These are phyloP conservation scores for Mycena filopes DNA, from an alignment of 768 basidiomycete species.

Conservation along the genomic window DNA sequence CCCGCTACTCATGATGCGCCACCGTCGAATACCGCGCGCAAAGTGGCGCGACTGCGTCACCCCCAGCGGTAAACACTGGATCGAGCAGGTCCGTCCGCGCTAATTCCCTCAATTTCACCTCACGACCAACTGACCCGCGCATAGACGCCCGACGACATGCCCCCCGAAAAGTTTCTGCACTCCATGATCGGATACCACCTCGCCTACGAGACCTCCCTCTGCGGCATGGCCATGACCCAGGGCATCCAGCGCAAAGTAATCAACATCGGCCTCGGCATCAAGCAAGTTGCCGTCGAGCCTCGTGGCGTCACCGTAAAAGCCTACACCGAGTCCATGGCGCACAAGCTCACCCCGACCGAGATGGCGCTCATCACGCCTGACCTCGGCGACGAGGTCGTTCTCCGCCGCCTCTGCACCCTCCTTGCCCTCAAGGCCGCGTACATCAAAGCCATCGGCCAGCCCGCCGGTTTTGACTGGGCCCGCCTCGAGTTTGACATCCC, in stretches of 20 bases:
- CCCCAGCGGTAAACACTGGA: conserved; percentile 80
- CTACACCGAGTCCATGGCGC: conserved; percentile 79
- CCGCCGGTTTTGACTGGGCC: conserved; percentile 82
- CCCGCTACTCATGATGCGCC: conserved; percentile 87
- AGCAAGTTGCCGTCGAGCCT: conserved; percentile 72
- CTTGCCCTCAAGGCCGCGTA: conserved; percentile 86
- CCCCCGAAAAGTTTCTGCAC: conserved; percentile 70
- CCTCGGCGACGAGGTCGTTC: conserved; percentile 68
- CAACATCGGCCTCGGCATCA: conserved; percentile 85
- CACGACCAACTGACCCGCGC: conserved; percentile 18
- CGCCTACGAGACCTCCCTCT: conserved; percentile 71
- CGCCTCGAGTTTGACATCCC: conserved; percentile 85
- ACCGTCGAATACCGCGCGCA: conserved; percentile 78
- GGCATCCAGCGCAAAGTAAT: conserved; percentile 79
- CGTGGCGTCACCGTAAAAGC: conserved; percentile 64
- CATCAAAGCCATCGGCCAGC: conserved; percentile 86
- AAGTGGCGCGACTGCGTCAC: conserved; percentile 78
- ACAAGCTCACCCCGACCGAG: conserved; percentile 67
- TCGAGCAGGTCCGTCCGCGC: conserved; percentile 68
- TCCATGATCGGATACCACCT: conserved; percentile 87
- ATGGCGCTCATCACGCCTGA: conserved; percentile 61
- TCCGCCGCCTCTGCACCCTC: conserved; percentile 81
- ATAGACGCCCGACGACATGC: conserved; percentile 68
- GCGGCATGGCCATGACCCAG: conserved; percentile 90
- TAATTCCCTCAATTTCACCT: neutral